phyloP scores from a whole-genome alignment of 139 green algal genomes.

The Closterium sp. region DNA sequence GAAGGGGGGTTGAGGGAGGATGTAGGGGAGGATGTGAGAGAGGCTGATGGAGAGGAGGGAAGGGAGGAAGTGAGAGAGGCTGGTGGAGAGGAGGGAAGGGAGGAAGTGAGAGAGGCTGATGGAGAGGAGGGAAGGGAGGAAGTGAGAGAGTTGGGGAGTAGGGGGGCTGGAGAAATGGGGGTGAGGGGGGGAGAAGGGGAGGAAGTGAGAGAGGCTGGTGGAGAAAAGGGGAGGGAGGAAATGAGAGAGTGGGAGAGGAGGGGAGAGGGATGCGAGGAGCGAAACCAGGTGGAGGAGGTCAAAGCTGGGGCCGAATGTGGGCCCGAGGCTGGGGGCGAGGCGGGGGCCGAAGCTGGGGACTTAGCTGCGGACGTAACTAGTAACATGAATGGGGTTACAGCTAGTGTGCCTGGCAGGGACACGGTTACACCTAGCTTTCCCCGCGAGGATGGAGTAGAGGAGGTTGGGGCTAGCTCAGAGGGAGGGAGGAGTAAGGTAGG shows the following conservation, averaged over 20 bases:
- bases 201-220: neutral
- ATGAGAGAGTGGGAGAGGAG: too few species aligned
- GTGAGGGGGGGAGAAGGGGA: neutral
- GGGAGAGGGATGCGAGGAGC: too few species aligned
- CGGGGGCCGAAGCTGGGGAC: too few species aligned
- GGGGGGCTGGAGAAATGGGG: neutral
- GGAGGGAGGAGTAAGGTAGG: neutral
- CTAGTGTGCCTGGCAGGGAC: neutral
- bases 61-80: neutral
- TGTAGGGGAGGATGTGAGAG: neutral
- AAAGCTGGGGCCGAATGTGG: too few species aligned
- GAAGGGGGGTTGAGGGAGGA: neutral
- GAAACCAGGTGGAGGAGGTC: too few species aligned
- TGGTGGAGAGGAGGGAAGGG: too few species aligned
- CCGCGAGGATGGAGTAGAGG: neutral
- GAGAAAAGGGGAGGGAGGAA: too few species aligned
- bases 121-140: too few species aligned
- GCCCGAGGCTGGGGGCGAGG: too few species aligned
- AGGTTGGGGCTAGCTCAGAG: neutral
- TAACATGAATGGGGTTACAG: neutral
- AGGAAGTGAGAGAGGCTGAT: too few species aligned
- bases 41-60: neutral
- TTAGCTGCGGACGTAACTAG: neutral
- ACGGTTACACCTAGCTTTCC: neutral
- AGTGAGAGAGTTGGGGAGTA: neutral